Evolutionary conservation across 2,329 filamentous ascomycete species (phyloP).

Genomic region (Cadophora sp.): DNA sequence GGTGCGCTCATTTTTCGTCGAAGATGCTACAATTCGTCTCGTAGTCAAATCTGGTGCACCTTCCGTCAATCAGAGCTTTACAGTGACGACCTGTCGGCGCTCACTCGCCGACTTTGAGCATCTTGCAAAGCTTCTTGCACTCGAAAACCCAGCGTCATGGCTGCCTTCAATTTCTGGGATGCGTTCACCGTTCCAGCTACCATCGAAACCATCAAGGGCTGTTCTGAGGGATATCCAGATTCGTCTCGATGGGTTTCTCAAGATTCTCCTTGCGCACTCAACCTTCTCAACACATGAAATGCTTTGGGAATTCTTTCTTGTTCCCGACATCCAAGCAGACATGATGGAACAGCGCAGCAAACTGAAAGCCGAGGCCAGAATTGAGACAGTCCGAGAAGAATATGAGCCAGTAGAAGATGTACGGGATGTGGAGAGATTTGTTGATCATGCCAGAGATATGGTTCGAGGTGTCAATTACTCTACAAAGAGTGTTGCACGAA

Average conservation of each 20-base stretch:
- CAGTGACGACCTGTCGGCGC: slow-evolving; percentile 91
- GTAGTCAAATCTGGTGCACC: slow-evolving; percentile 94
- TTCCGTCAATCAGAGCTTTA: slow-evolving; percentile 81
- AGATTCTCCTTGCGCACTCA: slow-evolving; percentile 83
- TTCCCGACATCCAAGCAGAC: slow-evolving; percentile 88
- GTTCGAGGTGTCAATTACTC: slow-evolving; percentile 84
- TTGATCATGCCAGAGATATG: slow-evolving; percentile 88
- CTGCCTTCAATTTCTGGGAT: slow-evolving; percentile 80
- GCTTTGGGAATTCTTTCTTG: slow-evolving; percentile 98
- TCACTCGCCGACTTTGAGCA: slow-evolving; percentile 92
- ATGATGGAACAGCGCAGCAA: slow-evolving; percentile 90
- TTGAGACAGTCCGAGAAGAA: slow-evolving; percentile 88
- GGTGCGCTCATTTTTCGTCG: slow-evolving; percentile 94
- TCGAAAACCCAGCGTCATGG: slow-evolving; percentile 96
- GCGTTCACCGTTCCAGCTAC: slow-evolving; percentile 90
- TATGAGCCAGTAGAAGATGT: slow-evolving; percentile 84
- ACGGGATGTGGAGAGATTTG: slow-evolving; percentile 90
- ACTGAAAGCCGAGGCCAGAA: slow-evolving; percentile 82
- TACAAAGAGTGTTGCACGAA: slow-evolving; percentile 81
- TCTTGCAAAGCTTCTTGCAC: slow-evolving; percentile 78
- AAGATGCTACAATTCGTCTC: slow-evolving; percentile 91
- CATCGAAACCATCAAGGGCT: slow-evolving; percentile 87
- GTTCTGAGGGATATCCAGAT: slow-evolving; percentile 88
- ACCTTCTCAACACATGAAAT: slow-evolving; percentile 97
- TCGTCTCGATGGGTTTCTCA: slow-evolving; percentile 85